Percentiles rank a stretch among this genome's conserved stretches.
phyloP scores from a whole-genome alignment of 2,329 filamentous ascomycete genomes.

The Boeremia exigua region DNA sequence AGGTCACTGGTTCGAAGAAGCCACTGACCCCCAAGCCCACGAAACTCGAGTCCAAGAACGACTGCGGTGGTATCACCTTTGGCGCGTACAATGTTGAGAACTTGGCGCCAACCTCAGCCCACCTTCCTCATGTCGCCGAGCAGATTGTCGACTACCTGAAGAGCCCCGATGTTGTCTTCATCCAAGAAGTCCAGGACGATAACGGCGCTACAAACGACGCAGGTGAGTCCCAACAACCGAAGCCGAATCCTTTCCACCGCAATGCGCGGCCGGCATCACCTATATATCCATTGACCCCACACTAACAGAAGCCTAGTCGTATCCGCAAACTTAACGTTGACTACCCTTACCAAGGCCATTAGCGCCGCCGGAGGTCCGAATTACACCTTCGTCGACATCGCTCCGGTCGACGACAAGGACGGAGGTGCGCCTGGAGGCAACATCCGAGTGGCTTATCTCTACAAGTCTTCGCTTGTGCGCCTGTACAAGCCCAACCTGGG shows the following conservation, averaged over 20 bases:
- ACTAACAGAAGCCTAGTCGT: constrained; percentile 43
- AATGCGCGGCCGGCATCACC: constrained; percentile 10
- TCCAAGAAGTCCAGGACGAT: constrained; percentile 76
- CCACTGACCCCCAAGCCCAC: constrained; percentile 59
- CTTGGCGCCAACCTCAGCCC: constrained; percentile 62
- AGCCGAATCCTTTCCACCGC: constrained; percentile 5
- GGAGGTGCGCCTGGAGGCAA: constrained; percentile 74
- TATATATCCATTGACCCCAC: not conserved
- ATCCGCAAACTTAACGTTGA: constrained; percentile 64
- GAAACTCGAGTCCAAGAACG: constrained; percentile 60
- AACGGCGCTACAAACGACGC: constrained; percentile 67
- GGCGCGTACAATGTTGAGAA: constrained; percentile 76
- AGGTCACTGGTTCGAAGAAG: constrained; percentile 53
- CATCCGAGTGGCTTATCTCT: constrained; percentile 74
- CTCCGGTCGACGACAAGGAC: constrained; percentile 65
- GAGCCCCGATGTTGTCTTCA: constrained; percentile 69
- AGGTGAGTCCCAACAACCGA: constrained; percentile 38
- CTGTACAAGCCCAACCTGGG: constrained; percentile 67
- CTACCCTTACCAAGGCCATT: constrained; percentile 62
- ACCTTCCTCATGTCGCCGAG: constrained; percentile 64
- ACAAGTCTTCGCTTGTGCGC: constrained; percentile 64
- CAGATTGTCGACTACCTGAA: constrained; percentile 70
- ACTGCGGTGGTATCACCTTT: constrained; percentile 67
- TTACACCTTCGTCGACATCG: constrained; percentile 67
- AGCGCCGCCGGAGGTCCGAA: constrained; percentile 54